Evolutionary conservation across 2,329 filamentous ascomycete species (phyloP).

Genomic region (Exserohilum turcica): DNA sequence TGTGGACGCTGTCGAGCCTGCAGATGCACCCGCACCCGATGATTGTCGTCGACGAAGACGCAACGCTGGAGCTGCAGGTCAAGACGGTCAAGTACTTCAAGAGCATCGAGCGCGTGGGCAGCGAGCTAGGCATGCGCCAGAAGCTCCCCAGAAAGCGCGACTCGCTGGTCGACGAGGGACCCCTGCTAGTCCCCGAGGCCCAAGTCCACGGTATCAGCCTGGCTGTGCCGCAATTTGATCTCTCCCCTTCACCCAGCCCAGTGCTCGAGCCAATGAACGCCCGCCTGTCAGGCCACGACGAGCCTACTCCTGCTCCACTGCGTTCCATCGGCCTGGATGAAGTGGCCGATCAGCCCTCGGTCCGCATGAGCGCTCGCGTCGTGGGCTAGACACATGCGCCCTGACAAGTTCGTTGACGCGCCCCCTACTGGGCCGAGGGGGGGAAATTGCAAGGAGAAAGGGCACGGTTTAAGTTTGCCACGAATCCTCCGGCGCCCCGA

Average conservation of each 20-base stretch:
- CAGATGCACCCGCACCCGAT: constrained; percentile 82
- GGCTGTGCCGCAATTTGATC: constrained; percentile 36
- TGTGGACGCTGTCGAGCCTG: constrained; percentile 84
- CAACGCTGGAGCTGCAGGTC: constrained; percentile 55
- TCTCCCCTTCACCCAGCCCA: constrained; percentile 42
- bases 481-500: neutral
- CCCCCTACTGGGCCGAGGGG: neutral
- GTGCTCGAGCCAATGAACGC: constrained; percentile 44
- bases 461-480: neutral
- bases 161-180: constrained; percentile 38
- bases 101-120: constrained; percentile 55
- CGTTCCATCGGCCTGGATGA: constrained; percentile 31
- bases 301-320: constrained; percentile 21
- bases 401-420: no score
- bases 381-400: constrained; percentile 11
- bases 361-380: constrained; percentile 42
- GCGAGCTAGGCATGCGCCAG: constrained; percentile 53
- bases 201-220: constrained; percentile 32
- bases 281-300: constrained; percentile 34
- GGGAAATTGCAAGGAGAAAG: constrained; percentile 3
- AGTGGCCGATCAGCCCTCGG: constrained; percentile 38
- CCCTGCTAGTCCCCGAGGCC: constrained; percentile 23
- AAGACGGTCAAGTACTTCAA: constrained; percentile 57
- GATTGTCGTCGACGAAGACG: constrained; percentile 81
- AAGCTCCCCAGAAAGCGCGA: constrained; percentile 48